Evolutionary conservation across 2,329 filamentous ascomycete genomes (phyloP).

Genomic region (Chrysoporthe deuterocubensis): DNA sequence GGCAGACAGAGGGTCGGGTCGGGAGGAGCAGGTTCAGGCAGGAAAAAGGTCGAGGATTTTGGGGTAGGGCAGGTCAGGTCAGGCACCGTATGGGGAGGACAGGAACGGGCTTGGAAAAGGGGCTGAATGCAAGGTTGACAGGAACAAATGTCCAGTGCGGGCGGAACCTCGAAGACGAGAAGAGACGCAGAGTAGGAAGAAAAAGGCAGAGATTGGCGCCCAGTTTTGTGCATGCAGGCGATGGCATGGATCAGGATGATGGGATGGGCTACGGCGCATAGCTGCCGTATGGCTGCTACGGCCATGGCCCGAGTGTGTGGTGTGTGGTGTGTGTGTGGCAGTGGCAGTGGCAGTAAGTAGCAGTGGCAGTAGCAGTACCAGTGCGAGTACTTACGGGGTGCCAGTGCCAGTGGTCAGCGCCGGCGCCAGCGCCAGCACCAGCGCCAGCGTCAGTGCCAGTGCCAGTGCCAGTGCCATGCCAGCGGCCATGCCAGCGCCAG

Average conservation of each 20-base stretch:
- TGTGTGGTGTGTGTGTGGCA: too few species aligned
- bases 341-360: too few species aligned
- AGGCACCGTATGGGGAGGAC: background rate
- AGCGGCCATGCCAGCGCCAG: too few species aligned
- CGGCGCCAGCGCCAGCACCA: too few species aligned
- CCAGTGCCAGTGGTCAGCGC: too few species aligned
- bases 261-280: background rate
- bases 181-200: constrained; percentile 1
- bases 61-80: background rate
- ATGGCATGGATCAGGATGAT: constrained; percentile 4
- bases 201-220: constrained; percentile 13
- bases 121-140: constrained; percentile 5
- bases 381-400: too few species aligned
- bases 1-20: background rate
- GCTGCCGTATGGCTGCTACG: background rate
- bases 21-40: background rate
- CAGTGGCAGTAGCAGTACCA: too few species aligned
- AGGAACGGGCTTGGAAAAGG: background rate
- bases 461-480: too few species aligned
- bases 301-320: too few species aligned
- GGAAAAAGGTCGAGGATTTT: background rate
- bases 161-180: background rate
- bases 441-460: too few species aligned
- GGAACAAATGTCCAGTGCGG: background rate
- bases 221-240: constrained; percentile 10